Evolutionary conservation across 345 rosid genomes (phyloP).

Genomic region (Leavenworthia alabamica): DNA sequence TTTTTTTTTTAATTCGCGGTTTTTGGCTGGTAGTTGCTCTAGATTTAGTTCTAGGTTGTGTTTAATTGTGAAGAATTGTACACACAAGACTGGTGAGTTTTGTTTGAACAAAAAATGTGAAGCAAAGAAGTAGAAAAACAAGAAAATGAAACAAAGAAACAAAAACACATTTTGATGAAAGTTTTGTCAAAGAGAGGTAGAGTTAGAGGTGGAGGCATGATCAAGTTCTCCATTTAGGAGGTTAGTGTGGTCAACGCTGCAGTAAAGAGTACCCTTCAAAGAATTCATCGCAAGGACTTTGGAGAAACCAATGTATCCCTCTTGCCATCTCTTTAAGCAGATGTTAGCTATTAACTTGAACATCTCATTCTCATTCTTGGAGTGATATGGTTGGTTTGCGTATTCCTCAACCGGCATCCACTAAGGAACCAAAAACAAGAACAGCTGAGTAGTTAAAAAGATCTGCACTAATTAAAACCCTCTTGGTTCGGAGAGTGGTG

Average conservation of each 20-base stretch:
- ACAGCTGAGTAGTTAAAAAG: too few species aligned
- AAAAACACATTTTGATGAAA: not conserved
- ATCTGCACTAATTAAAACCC: not conserved
- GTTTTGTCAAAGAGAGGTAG: not conserved
- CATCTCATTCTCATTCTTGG: slow-evolving; percentile 16
- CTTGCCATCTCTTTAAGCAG: slow-evolving; percentile 35
- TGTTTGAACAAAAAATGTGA: not conserved
- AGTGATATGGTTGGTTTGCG: slow-evolving; percentile 44
- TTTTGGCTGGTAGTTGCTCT: too few species aligned
- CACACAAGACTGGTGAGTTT: too few species aligned
- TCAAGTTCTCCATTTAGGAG: not conserved
- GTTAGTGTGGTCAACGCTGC: not conserved
- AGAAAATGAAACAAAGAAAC: not conserved
- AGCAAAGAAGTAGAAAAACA: not conserved
- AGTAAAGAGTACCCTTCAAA: not conserved
- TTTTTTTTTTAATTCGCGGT: too few species aligned
- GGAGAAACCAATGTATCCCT: not conserved
- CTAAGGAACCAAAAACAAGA: slow-evolving; percentile 27
- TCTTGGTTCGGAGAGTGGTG: too few species aligned
- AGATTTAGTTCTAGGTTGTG: too few species aligned
- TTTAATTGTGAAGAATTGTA: too few species aligned
- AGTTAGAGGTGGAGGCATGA: not conserved
- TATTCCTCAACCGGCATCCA: slow-evolving; percentile 73
- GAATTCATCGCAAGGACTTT: not conserved
- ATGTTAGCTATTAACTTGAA: slow-evolving; percentile 46